phyloP scores from a whole-genome alignment of 345 rosid species.

The Hibiscus trionum region DNA sequence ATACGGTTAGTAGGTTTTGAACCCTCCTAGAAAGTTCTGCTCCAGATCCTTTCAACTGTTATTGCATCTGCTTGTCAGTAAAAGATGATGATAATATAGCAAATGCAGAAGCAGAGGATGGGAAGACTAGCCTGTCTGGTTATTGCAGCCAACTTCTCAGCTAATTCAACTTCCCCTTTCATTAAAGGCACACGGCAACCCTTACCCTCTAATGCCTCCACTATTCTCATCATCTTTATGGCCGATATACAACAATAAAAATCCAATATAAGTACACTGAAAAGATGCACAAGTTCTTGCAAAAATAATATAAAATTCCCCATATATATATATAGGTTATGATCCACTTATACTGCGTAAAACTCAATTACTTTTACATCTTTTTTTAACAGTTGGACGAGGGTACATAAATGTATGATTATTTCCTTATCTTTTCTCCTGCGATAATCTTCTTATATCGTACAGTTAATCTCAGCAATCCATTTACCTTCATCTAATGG shows the following conservation, averaged over 20 bases:
- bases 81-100: background rate
- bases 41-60: constrained; percentile 92
- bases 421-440: no score
- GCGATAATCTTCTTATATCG: no score
- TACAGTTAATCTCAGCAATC: no score
- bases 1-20: constrained; percentile 60
- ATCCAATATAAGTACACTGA: background rate
- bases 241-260: constrained; percentile 7
- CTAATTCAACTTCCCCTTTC: constrained; percentile 84
- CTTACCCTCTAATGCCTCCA: constrained; percentile 87
- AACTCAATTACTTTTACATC: no score
- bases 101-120: constrained; percentile 4
- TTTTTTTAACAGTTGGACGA: no score
- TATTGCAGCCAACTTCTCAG: constrained; percentile 64
- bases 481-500: no score
- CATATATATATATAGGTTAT: background rate
- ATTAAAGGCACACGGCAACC: constrained; percentile 79
- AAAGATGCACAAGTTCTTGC: background rate
- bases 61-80: constrained; percentile 19
- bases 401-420: no score
- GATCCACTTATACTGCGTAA: no score
- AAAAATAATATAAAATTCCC: background rate
- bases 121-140: constrained; percentile 64
- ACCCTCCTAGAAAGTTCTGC: constrained; percentile 95
- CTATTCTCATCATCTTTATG: constrained; percentile 74